phyloP scores from a whole-genome alignment of 371 early-diverging fungal genomes.

The Mucor circinelloides region DNA sequence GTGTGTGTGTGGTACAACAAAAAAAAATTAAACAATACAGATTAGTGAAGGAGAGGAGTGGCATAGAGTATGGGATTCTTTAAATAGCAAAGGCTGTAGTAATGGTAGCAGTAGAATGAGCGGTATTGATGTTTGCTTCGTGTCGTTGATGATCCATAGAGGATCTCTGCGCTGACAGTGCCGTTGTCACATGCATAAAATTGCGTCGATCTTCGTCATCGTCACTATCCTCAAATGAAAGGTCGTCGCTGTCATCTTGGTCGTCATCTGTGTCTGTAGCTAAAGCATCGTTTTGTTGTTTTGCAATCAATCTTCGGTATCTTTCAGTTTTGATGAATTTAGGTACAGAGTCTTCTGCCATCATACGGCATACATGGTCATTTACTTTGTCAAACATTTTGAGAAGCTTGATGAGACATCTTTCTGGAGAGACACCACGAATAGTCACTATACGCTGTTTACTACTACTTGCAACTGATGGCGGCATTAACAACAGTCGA shows the following conservation, averaged over 20 bases:
- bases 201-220: slow-evolving; percentile 2
- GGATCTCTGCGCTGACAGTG: slow-evolving; percentile 11
- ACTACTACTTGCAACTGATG: neutral
- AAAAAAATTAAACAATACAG: neutral
- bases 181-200: neutral
- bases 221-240: slow-evolving; percentile 2
- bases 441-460: slow-evolving; percentile 10
- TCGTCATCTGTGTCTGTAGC: neutral
- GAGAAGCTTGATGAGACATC: slow-evolving; percentile 30
- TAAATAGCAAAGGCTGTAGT: neutral
- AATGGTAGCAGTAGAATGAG: neutral
- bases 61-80: neutral
- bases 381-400: slow-evolving; percentile 63
- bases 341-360: slow-evolving; percentile 80
- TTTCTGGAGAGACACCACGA: slow-evolving; percentile 14
- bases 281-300: neutral
- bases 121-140: neutral
- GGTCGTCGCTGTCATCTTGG: neutral
- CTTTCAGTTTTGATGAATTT: slow-evolving; percentile 71
- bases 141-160: slow-evolving; percentile 8
- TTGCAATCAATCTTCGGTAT: slow-evolving; percentile 44
- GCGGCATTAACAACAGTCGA: slow-evolving; percentile 10
- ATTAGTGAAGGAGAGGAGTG: neutral
- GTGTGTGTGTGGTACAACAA: too few species aligned
- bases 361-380: slow-evolving; percentile 71